These are phyloP conservation scores for Starmerella potacharoeniae DNA, from an alignment of 805 yeast species.

Conservation along the genomic window DNA sequence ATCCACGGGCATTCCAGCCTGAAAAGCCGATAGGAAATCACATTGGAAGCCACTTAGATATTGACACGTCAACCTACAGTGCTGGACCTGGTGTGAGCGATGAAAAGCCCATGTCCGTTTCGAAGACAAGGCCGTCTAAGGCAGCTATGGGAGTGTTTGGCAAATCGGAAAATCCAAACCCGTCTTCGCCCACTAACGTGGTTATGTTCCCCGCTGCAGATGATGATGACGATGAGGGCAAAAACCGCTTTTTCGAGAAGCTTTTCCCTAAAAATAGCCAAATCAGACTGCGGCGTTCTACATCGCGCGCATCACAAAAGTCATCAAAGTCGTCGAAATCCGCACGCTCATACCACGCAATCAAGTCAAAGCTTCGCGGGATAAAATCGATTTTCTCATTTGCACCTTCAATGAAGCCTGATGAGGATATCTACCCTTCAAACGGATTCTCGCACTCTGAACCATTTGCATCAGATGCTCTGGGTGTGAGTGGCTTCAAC, in stretches of 20 bases:
- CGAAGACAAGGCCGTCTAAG: neutral
- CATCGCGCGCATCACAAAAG: conserved; percentile 12
- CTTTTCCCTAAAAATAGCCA: conserved; percentile 19
- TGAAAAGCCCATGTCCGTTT: neutral
- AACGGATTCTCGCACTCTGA: conserved; percentile 2
- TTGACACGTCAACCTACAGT: conserved; percentile 8
- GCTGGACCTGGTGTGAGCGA: neutral
- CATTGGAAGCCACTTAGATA: conserved; percentile 15
- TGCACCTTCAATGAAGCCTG: conserved; percentile 7
- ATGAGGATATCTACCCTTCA: conserved; percentile 16
- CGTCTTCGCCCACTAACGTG: neutral
- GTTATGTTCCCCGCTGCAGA: conserved; percentile 3
- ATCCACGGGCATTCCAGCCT: conserved; percentile 15
- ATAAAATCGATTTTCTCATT: conserved; percentile 17
- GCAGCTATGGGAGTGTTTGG: neutral
- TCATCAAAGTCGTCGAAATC: conserved; percentile 3
- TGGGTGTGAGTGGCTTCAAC: neutral
- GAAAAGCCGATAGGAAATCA: conserved; percentile 12
- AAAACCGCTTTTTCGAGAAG: conserved; percentile 13
- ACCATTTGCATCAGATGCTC: neutral
- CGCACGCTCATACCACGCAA: conserved; percentile 1
- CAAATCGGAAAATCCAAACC: neutral
- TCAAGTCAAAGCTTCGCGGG: conserved; percentile 4
- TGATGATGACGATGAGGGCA: conserved; percentile 2
- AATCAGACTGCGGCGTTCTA: conserved; percentile 6